A percentile compares a stretch with the other conserved stretches of the same genome.
These are phyloP conservation scores for Strigomonas culicis DNA, from an alignment of 208 protist species.

Conservation along the genomic window DNA sequence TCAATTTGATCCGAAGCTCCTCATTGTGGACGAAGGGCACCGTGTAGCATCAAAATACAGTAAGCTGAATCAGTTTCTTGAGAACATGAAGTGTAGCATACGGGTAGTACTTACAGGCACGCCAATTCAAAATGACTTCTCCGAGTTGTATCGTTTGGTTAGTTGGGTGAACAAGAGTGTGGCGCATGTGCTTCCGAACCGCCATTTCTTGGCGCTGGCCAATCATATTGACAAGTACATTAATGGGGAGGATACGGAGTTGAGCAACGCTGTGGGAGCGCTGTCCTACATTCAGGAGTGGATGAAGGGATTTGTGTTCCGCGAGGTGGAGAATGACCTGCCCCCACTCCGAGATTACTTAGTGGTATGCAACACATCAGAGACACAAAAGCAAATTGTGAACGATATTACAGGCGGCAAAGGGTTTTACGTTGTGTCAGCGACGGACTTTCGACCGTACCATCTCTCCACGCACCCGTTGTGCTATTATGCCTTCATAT, in stretches of 20 bases:
- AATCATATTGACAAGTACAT: slow-evolving; percentile 68
- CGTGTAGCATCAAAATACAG: slow-evolving; percentile 59
- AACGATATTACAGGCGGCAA: slow-evolving; percentile 11
- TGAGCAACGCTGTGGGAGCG: slow-evolving; percentile 45
- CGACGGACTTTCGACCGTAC: slow-evolving; percentile 60
- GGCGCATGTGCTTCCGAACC: slow-evolving; percentile 38
- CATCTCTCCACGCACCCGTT: slow-evolving; percentile 83
- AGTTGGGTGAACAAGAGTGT: slow-evolving; percentile 68
- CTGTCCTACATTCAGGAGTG: slow-evolving; percentile 81
- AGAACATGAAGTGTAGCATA: slow-evolving; percentile 36
- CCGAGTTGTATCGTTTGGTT: slow-evolving; percentile 82
- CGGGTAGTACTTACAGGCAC: slow-evolving; percentile 87
- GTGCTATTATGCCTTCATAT: slow-evolving; percentile 73
- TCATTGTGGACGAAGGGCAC: slow-evolving; percentile 88
- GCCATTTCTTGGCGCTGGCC: slow-evolving; percentile 50
- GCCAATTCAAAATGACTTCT: slow-evolving; percentile 85
- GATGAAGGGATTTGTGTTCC: slow-evolving; percentile 86
- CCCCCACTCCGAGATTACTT: slow-evolving; percentile 84
- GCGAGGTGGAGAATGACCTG: slow-evolving; percentile 73
- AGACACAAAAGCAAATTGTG: slow-evolving; percentile 33
- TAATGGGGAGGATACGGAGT: slow-evolving; percentile 55
- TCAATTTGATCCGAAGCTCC: slow-evolving; percentile 56
- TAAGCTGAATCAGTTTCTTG: slow-evolving; percentile 55
- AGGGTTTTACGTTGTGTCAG: slow-evolving; percentile 19
- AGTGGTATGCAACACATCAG: slow-evolving; percentile 69